phyloP scores from a whole-genome alignment of 768 basidiomycete genomes.

The Naganishia friedmannii region DNA sequence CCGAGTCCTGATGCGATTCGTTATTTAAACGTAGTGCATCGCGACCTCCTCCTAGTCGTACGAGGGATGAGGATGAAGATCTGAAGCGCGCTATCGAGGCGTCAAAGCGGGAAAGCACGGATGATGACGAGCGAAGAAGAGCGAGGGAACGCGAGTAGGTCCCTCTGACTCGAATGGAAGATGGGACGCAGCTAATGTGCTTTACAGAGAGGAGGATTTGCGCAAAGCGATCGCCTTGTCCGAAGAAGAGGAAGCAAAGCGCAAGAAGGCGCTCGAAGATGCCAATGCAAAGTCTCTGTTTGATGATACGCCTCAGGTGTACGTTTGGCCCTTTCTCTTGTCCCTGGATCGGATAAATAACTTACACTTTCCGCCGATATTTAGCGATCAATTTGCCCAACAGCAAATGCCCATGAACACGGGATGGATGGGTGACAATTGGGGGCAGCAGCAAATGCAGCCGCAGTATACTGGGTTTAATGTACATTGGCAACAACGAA shows the following conservation, averaged over 20 bases:
- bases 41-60: slow-evolving; percentile 24
- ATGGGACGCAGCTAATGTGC: too few relatives aligned
- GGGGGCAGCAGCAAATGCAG: slow-evolving; percentile 66
- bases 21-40: background rate
- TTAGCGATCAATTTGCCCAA: slow-evolving; percentile 55
- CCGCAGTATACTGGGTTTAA: slow-evolving; percentile 92
- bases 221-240: slow-evolving; percentile 77
- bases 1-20: too few relatives aligned
- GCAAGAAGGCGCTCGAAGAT: slow-evolving; percentile 68
- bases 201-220: slow-evolving; percentile 67
- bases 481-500: slow-evolving; percentile 38
- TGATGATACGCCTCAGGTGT: slow-evolving; percentile 61
- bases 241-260: slow-evolving; percentile 80
- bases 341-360: slow-evolving; percentile 57
- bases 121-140: slow-evolving; percentile 58
- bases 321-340: background rate
- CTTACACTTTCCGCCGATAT: slow-evolving; percentile 54
- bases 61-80: slow-evolving; percentile 70
- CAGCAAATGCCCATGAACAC: slow-evolving; percentile 56
- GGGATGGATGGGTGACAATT: slow-evolving; percentile 44
- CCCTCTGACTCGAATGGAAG: too few relatives aligned
- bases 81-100: slow-evolving; percentile 81
- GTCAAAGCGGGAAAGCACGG: slow-evolving; percentile 73
- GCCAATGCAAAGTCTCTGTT: slow-evolving; percentile 73
- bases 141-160: slow-evolving; percentile 58